Evolutionary conservation across 1,284 basidiomycete species (phyloP), one percentile per base, ranked within the genome.

Genomic region (Rhodotorula sp.): DNA sequence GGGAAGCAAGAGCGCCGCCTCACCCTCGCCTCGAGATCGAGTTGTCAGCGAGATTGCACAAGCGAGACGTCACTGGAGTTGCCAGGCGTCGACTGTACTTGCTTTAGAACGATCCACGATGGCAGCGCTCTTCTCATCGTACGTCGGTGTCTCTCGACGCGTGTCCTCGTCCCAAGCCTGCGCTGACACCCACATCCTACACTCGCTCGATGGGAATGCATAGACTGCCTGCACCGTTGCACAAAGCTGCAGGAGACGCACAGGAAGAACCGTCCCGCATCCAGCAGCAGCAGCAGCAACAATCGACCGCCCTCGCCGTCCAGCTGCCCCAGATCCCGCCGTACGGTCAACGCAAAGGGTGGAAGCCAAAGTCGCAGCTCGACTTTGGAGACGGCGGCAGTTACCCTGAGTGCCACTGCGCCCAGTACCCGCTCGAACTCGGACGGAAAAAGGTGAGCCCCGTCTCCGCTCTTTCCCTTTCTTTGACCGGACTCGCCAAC

Each of bases 331-430:
- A 82, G 54, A 84, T 90, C 49, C 93, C 92, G 34, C 85, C 89
- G 8, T 98, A 98, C 81, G 91, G 95, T 12, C 88, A 90, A 79
- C 87, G 96, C 71, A 85, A 82, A 76, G 90, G 88, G 70, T 99
- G 96, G 96, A 91, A 88, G 79, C 96, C 96, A 29, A 86, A 86
- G 57, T 85, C 86, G 29, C 86, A 87, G 73, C 89, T 90, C 68
- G 94, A 98, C 79, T 98, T 91, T 83, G 91, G 89, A 63, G 93
- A 94, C 79, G 96, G 96, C 76, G 96, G 96, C 77, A 87, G 95
- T 65, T 99, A 92, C 83, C 96, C 97, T 1, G 96, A 99, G 84
- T 97, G 95, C 81, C 94, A 96, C 85, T 85, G 97, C 68, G 96
- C 96, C 18, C 96, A 99, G 81, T 99, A 97, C 83, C 96, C 96